Percentiles rank a stretch among this genome's conserved stretches.
Conservation (phyloP, 306 rosid species). For the Canavalia ensiformis region DNA sequence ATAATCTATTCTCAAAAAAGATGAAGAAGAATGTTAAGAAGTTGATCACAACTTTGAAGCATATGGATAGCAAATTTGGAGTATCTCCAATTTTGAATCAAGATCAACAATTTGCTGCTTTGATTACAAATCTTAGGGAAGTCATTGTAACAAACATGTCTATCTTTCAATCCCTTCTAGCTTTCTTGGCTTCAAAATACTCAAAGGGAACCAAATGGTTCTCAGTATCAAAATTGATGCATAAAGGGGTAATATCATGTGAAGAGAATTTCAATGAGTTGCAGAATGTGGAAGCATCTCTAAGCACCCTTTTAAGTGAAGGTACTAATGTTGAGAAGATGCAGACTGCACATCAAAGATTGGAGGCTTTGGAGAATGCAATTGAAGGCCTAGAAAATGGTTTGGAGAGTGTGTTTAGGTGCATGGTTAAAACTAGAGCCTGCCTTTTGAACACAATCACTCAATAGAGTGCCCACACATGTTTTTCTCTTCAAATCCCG, state of each 20-base stretch:
- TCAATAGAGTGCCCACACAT: constrained; percentile 42
- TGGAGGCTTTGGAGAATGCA: constrained; percentile 64
- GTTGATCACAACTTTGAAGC: constrained; percentile 53
- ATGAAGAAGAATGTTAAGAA: constrained; percentile 67
- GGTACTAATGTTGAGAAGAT: constrained; percentile 50
- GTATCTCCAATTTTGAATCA: constrained; percentile 23
- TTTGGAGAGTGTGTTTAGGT: constrained; percentile 64
- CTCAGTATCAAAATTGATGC: constrained; percentile 56
- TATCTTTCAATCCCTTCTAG: constrained; percentile 55
- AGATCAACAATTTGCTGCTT: constrained; percentile 49
- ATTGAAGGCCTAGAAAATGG: constrained; percentile 66
- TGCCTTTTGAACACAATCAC: constrained; percentile 68
- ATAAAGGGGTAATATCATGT: constrained; percentile 53
- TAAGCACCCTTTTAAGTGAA: constrained; percentile 38
- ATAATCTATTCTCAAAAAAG: constrained; percentile 55
- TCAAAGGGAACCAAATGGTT: constrained; percentile 53
- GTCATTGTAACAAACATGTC: constrained; percentile 49
- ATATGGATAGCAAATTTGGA: constrained; percentile 54
- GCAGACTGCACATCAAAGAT: constrained; percentile 38
- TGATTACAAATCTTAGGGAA: constrained; percentile 54
- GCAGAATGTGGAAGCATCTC: constrained; percentile 56
- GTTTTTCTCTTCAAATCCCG: constrained; percentile 5
- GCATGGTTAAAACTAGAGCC: constrained; percentile 69
- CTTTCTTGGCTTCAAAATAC: constrained; percentile 50
- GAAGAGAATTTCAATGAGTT: constrained; percentile 59